These are phyloP conservation scores for Flaveria floridana DNA, from an alignment of 140 eudicot genomes.

Conservation along the genomic window DNA sequence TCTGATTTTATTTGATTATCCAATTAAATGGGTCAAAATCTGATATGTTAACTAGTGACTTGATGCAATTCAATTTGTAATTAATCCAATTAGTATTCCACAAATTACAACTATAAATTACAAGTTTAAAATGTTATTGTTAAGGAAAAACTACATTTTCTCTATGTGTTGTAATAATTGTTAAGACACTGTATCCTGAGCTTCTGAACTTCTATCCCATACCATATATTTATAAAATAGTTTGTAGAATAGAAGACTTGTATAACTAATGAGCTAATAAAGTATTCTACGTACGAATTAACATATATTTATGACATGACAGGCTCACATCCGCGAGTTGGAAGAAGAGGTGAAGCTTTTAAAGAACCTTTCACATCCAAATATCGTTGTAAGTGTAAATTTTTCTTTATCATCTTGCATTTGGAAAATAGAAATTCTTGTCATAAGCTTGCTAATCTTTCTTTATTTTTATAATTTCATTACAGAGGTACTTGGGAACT, in stretches of 20 bases:
- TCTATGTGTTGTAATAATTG: neutral
- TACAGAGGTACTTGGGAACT: slow-evolving; percentile 90
- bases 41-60: slow-evolving; percentile 13
- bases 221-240: neutral
- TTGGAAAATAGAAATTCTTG: slow-evolving; percentile 4
- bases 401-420: slow-evolving; percentile 14
- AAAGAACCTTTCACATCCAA: slow-evolving; percentile 89
- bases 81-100: neutral
- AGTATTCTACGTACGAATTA: neutral
- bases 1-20: slow-evolving; percentile 1
- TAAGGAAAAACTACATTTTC: neutral
- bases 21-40: neutral
- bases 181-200: neutral
- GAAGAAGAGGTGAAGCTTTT: slow-evolving; percentile 96
- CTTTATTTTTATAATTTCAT: slow-evolving; percentile 13
- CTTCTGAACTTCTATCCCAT: neutral
- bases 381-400: slow-evolving; percentile 73
- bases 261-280: neutral
- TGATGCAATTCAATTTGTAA: slow-evolving; percentile 13
- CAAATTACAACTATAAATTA: neutral
- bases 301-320: neutral
- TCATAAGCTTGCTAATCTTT: slow-evolving; percentile 8
- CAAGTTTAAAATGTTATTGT: neutral
- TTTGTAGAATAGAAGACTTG: neutral
- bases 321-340: slow-evolving; percentile 87